Evolutionary conservation across 352 stramenopile species (phyloP), one percentile per base, ranked within the genome.

Genomic region (Pythium periplocum): DNA sequence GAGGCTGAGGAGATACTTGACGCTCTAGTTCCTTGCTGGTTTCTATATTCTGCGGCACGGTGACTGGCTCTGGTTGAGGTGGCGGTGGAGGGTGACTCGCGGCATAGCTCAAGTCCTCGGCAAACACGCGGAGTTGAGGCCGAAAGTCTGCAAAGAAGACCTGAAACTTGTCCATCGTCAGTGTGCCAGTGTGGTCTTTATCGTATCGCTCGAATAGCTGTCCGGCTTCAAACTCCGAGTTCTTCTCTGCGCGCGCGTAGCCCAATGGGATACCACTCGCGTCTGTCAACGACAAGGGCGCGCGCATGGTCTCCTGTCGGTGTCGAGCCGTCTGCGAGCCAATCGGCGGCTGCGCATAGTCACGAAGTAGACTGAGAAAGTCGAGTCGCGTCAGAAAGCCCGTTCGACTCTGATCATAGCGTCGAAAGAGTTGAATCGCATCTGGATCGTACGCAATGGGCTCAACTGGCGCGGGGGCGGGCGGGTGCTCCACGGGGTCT

Each of bases 121-220:
- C 77, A 48, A 93, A 90, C 9, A 63, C 68, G 1, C 57, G 64
- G 4, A 93, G 53, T 48, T 90, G 80, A 26, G 69, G 55, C 38
- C 80, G 74, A 47, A 93, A 93, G 48, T 93, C 80, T 2, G 54
- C 48, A 49, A 89, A 91, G 56, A 93, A 93, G 36, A 59, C 49
- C 30, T 81, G 73, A 31, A 93, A 93, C 38, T 67, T 69, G 45
- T 86, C 74, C 46, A 91, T 54, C 7, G 71, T 75, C 31, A 93
- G 69, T 37, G 74, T 68, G 0, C 80, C 80, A 0, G 57, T 68
- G 37, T 70, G 80, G 35, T 87, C 69, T 11, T 53, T 73, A 53
- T 93, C 83, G 52, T 91, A 93, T 9, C 80, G 67, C 58, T 90
- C 83, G 53, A 93, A 93, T 12, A 93, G 66, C 59, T 93, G 83